Evolutionary conservation across 306 rosid genomes (phyloP), one percentile per base, ranked within the genome.

Genomic region (Gillenia trifoliata): DNA sequence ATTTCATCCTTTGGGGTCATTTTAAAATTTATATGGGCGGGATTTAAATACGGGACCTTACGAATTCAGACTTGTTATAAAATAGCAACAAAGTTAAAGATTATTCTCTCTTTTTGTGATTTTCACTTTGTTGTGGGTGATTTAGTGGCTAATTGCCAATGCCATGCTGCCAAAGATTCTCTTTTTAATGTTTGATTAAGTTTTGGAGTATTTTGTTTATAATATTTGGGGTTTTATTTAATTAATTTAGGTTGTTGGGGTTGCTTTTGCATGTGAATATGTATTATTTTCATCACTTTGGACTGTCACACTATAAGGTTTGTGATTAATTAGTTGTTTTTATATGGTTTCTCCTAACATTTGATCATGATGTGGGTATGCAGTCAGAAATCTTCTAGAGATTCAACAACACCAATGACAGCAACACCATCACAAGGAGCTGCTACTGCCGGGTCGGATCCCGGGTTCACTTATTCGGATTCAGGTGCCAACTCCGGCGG

Each of bases 371-470:
- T 71, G 61, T 72, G 31, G 30, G 68, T 49, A 43, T 83, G 83
- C 85, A 83, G 88, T 72, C 88, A 79, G 75, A 87, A 87, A 70
- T 82, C 84, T 70, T 67, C 92, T 36, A 78, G 88, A 78, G 74
- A 81, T 70, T 22, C 90, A 31, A 66, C 90, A 11, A 81, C 90
- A 15, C 84, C 88, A 41, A 68, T 72, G 78, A 64, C 83, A 26
- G 38, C 75, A 16, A 49, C 78, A 43, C 23, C 81, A 23, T 47
- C 83, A 23, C 84, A 75, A 72, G 82, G 77, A 55, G 29, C 26
- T 52, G 62, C 30, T 16, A 26, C 33, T 28, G 26, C 54, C 12
- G 86, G 79, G 23, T 23, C 79, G 23, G 75, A 67, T 20, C 64
- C 80, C 23, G 86, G 86, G 61, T 66, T 74, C 8, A 30, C 72